Evolutionary conservation across 2,329 filamentous ascomycete species (phyloP), one percentile per base, ranked within the genome.

Genomic region (Alternaria solani): DNA sequence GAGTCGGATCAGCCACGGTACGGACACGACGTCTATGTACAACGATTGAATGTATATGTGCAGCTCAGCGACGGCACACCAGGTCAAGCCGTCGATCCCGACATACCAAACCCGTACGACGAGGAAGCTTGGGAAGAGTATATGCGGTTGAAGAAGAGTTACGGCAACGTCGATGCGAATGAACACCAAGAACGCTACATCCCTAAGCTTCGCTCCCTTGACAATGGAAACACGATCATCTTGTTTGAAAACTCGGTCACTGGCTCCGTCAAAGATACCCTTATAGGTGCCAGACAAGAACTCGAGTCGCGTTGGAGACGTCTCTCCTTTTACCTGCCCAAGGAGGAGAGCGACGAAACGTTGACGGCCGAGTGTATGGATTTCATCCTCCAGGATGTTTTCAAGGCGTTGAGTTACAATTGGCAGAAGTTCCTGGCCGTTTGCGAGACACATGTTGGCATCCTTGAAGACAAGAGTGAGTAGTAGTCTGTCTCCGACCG

Each of bases 301-400:
- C 80, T 83, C 48, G 84, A 86, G 68, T 78, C 78, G n/a, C 77
- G 81, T n/a, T 86, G 84, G 84, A 79, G 83, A 8, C 75, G 84
- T 5, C 70, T 86, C 6, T 82, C 83, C 0, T 85, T 85, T 62
- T 84, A 83, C 58, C 75, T 85, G 0, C 78, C 79, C 32, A 80
- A 82, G 49, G 79, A 83, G 14, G 75, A 77, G 1, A 77, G 78
- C 44, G 81, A 84, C 46, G 78, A 82, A 4, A 69, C 72, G 9
- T 71, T 85, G 14, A 79, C 81, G 7, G 72, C 78, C 5, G 80
- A 83, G 61, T 85, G 83, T 54, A 84, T 83, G 72, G 82, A 84
- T 58, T 73, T 82, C n/a, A 81, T 85, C 1, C 64, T 84, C 20
- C 76, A 78, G 36, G 82, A 85, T 66, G 75, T 86, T 20, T 85